Evolutionary conservation across 257 asterid genomes (phyloP).

Genomic region (Solanum lycopersicoides): DNA sequence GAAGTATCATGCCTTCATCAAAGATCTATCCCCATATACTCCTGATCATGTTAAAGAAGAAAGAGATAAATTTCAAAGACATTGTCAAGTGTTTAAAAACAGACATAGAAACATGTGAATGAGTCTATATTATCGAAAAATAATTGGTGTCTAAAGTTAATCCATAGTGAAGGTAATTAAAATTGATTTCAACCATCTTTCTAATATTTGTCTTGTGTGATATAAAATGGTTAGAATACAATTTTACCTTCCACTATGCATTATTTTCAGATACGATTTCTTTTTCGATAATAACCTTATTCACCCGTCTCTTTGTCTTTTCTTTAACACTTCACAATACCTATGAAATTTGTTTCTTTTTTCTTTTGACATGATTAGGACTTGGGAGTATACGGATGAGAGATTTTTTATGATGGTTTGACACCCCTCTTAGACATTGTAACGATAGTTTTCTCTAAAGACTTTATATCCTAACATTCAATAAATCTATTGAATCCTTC

Average conservation of each 20-base stretch:
- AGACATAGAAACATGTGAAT: too few species aligned
- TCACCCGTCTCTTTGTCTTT: neutral
- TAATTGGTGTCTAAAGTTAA: neutral
- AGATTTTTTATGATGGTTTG: neutral
- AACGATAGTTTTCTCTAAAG: neutral
- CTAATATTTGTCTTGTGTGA: neutral
- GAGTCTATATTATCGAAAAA: neutral
- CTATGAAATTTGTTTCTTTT: neutral
- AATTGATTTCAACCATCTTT: too few species aligned
- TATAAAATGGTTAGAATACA: too few species aligned
- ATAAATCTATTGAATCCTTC: neutral
- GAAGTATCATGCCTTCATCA: neutral
- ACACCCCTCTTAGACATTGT: neutral
- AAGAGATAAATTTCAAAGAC: neutral
- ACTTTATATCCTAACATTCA: neutral
- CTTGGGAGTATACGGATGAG: neutral
- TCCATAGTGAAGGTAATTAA: neutral
- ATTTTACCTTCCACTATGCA: neutral
- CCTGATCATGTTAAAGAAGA: neutral
- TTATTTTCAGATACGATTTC: too few species aligned
- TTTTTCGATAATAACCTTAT: too few species aligned
- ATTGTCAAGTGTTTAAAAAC: neutral
- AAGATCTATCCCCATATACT: neutral
- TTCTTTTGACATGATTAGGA: neutral
- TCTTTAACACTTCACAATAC: neutral